phyloP scores from a whole-genome alignment of 2,329 filamentous ascomycete species.

The Sporothrix curviconia region DNA sequence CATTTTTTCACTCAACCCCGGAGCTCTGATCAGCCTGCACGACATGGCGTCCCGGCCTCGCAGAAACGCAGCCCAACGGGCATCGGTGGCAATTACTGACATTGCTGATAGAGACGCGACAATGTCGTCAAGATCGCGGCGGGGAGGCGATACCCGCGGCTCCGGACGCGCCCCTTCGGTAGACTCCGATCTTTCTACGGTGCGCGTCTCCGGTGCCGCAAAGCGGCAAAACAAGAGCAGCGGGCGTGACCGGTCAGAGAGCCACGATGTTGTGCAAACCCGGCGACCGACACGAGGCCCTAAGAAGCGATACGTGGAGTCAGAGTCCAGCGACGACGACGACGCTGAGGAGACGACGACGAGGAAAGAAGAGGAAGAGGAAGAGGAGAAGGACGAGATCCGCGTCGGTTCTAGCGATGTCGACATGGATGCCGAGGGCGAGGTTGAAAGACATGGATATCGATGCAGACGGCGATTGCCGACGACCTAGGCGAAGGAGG shows the following conservation, averaged over 20 bases:
- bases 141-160: slow-evolving; percentile 37
- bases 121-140: slow-evolving; percentile 46
- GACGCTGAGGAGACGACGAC: slow-evolving; percentile 14
- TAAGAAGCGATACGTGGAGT: slow-evolving; percentile 56
- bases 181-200: slow-evolving; percentile 25
- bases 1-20: background rate
- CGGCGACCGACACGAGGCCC: slow-evolving; percentile 46
- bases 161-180: slow-evolving; percentile 35
- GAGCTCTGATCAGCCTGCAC: background rate
- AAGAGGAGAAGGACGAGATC: slow-evolving; percentile 25
- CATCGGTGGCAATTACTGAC: slow-evolving; percentile 42
- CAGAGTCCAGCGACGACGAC: slow-evolving; percentile 31
- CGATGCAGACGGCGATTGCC: slow-evolving; percentile 37
- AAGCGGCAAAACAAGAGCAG: slow-evolving; percentile 8
- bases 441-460: slow-evolving; percentile 37
- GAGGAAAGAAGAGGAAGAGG: slow-evolving; percentile 16
- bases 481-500: slow-evolving; percentile 31
- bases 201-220: slow-evolving; percentile 10
- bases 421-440: slow-evolving; percentile 34
- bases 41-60: slow-evolving; percentile 44
- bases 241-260: slow-evolving; percentile 34
- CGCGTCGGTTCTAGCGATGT: slow-evolving; percentile 22
- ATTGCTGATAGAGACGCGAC: slow-evolving; percentile 43
- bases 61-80: slow-evolving; percentile 40
- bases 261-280: slow-evolving; percentile 42